Base-by-base conservation (phyloP, 306 rosid genomes). In the Luffa aegyptiaca region DNA sequence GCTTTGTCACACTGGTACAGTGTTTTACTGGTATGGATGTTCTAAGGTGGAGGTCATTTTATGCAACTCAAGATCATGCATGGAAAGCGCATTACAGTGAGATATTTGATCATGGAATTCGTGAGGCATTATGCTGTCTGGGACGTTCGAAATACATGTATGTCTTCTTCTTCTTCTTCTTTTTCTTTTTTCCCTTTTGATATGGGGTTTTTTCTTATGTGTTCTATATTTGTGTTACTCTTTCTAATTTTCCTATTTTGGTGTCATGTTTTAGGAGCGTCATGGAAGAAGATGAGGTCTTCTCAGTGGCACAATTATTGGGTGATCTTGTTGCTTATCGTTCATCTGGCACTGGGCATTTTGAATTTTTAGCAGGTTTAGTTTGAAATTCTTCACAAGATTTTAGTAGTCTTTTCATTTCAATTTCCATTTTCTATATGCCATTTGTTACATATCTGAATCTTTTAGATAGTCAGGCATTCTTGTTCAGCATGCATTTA, bases 271-370 rank as follows among this genome's bases (percentile, higher is more conserved):
- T 26, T 52, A 93, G 97, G 92, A 80, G 87, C 81, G 82, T 81
- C 18, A 37, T 78, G 84, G 94, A 89, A 75, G 94, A 93, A 84
- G 98, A 94, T 87, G 92, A 94, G 82, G 89, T 94, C 82, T 89
- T 89, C 68, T 92, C 94, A 10, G 97, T 94, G 55, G 98, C 98
- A 49, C 89, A 89, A 41, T 83, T 94, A 58, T 77, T 94, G 66
- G 97, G 96, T 18, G 98, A 94, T 72, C 93, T 94, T 46, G 98
- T 94, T 84, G 92, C 98, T 73, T 93, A 93, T 83, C 98, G 96
- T 56, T 93, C 98, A 56, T 86, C 97, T 10, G 97, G 97, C 81
- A 94, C 96, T 18, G 93, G 98, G 49, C 97, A 94, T 85, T 63
- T 94, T 84, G 96, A 92, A 84, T 89, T 94, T 82, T 84, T 94